Evolutionary conservation across 2,329 filamentous ascomycete genomes (phyloP).

Genomic region (Fusarium sp.): DNA sequence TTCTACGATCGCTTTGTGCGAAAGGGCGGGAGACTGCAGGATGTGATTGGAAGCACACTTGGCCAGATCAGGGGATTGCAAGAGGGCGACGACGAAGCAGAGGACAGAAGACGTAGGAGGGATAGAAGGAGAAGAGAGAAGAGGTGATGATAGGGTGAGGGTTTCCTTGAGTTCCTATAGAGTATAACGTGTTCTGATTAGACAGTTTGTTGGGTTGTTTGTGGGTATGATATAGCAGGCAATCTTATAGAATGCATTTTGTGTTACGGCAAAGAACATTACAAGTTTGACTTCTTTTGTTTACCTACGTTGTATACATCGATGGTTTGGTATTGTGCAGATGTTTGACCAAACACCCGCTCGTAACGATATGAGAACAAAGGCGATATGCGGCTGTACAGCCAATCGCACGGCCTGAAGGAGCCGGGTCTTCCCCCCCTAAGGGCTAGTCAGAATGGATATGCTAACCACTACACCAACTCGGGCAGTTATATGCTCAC

Average conservation of each 20-base stretch:
- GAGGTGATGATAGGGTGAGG: neutral
- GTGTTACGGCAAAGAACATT: constrained; percentile 20
- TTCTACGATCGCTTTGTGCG: constrained; percentile 46
- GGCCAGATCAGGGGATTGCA: constrained; percentile 42
- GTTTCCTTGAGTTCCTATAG: constrained; percentile 12
- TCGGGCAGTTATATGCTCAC: too few species aligned
- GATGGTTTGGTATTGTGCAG: constrained; percentile 6
- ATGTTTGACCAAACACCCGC: constrained; percentile 24
- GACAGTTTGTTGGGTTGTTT: neutral
- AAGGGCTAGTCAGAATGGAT: too few species aligned
- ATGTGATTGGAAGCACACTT: constrained; percentile 43
- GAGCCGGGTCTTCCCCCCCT: too few species aligned
- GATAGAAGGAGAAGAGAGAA: constrained; percentile 22
- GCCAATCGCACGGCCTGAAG: too few species aligned
- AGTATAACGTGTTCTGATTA: neutral
- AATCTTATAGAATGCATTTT: constrained; percentile 29
- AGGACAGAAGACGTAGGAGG: constrained; percentile 29
- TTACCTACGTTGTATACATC: neutral
- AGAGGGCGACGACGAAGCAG: constrained; percentile 19
- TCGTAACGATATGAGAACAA: constrained; percentile 1
- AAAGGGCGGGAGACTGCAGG: constrained; percentile 44
- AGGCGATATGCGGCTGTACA: neutral
- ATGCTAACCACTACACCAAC: too few species aligned
- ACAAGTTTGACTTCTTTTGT: neutral
- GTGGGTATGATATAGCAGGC: neutral